Conservation (phyloP, 1,139 yeast species). For the Hansenula lynferdii region DNA sequence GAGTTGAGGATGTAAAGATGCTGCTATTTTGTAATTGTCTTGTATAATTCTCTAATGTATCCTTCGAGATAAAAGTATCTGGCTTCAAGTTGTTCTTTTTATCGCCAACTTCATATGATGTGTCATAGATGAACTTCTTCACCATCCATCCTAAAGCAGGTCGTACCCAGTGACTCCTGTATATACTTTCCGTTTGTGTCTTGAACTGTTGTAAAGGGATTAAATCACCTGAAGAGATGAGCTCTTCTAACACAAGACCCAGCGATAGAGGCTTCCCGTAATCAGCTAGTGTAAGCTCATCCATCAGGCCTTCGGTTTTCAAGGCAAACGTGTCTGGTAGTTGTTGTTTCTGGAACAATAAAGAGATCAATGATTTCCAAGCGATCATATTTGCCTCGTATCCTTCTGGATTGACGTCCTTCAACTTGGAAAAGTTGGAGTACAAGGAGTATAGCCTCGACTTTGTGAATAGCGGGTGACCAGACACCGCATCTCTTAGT, state of each 20-base stretch:
- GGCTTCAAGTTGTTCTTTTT: constrained; percentile 11
- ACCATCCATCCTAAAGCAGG: constrained; percentile 23
- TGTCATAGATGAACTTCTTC: constrained; percentile 17
- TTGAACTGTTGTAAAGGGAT: constrained; percentile 24
- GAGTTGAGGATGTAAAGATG: constrained; percentile 1
- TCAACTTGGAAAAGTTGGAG: constrained; percentile 49
- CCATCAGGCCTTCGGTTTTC: constrained; percentile 22
- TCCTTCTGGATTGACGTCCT: constrained; percentile 61
- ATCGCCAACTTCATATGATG: constrained; percentile 17
- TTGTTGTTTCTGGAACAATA: constrained; percentile 17
- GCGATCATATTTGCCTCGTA: constrained; percentile 60
- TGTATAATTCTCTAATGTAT: constrained; percentile 11
- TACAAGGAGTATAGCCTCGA: constrained; percentile 58
- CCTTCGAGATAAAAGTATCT: constrained; percentile 16
- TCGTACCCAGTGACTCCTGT: constrained; percentile 17
- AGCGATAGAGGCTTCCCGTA: constrained; percentile 31
- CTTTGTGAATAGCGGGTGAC: constrained; percentile 32
- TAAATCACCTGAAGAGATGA: constrained; percentile 24
- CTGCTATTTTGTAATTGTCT: constrained; percentile 5
- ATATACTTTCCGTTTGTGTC: constrained; percentile 12
- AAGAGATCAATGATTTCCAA: constrained; percentile 41
- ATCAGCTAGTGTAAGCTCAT: constrained; percentile 22
- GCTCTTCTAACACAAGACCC: constrained; percentile 30
- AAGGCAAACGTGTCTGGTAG: constrained; percentile 22
- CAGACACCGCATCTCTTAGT: constrained; percentile 14